phyloP scores from a whole-genome alignment of 257 asterid genomes.

The Knoxia roxburghii region DNA sequence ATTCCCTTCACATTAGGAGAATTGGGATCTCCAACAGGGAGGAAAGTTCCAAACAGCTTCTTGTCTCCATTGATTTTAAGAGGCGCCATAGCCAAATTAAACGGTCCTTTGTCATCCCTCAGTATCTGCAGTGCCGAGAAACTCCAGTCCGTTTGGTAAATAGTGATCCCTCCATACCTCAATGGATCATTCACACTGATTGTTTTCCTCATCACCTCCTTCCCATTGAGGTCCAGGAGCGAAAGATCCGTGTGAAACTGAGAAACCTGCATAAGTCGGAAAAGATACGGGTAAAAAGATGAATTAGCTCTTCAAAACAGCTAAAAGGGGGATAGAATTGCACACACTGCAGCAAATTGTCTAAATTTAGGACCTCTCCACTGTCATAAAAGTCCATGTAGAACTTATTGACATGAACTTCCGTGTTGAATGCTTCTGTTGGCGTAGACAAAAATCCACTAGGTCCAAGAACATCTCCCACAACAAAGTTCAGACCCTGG shows the following conservation, averaged over 20 bases:
- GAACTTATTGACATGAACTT: slow-evolving; percentile 75
- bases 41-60: slow-evolving; percentile 79
- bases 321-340: background rate
- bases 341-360: background rate
- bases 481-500: slow-evolving; percentile 70
- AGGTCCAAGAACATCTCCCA: slow-evolving; percentile 65
- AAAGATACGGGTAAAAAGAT: slow-evolving; percentile 16
- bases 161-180: slow-evolving; percentile 77
- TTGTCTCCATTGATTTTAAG: slow-evolving; percentile 74
- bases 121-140: slow-evolving; percentile 64
- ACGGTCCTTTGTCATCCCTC: slow-evolving; percentile 85
- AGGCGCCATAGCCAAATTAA: slow-evolving; percentile 93
- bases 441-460: slow-evolving; percentile 67
- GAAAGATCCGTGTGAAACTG: slow-evolving; percentile 90
- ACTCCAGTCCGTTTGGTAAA: slow-evolving; percentile 61
- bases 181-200: slow-evolving; percentile 86
- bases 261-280: slow-evolving; percentile 48
- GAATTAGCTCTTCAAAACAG: slow-evolving; percentile 40
- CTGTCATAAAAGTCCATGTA: slow-evolving; percentile 72
- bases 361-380: slow-evolving; percentile 65
- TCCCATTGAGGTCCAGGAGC: slow-evolving; percentile 64
- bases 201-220: slow-evolving; percentile 81
- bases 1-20: slow-evolving; percentile 66
- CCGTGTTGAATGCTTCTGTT: slow-evolving; percentile 72
- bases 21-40: slow-evolving; percentile 57